Evolutionary conservation across 139 green algal genomes (phyloP).

Genomic region (Auxenochlorella pyrenoidosa): DNA sequence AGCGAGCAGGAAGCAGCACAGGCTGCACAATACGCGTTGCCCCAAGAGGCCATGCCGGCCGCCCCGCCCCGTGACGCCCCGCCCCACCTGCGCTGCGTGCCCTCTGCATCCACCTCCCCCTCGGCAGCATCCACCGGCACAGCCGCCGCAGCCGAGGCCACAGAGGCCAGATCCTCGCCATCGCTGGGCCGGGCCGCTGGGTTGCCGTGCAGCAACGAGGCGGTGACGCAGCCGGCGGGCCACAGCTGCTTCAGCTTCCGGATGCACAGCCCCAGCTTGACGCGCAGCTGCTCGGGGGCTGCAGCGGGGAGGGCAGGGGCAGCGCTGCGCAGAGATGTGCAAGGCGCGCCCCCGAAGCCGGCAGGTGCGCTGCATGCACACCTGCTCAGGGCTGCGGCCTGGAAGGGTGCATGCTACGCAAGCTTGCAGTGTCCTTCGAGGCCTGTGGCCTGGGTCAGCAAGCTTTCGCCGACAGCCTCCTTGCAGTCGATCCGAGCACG

Average conservation of each 20-base stretch:
- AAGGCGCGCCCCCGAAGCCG: background rate
- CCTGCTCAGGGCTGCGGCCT: too few species aligned
- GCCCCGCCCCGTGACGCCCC: too few species aligned
- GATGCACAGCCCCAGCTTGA: conserved; percentile 66
- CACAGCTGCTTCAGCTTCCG: conserved; percentile 73
- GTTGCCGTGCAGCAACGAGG: conserved; percentile 49
- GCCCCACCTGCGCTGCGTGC: conserved; percentile 12
- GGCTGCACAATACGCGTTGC: too few species aligned
- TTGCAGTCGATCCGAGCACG: too few species aligned
- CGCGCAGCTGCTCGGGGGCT: conserved; percentile 43
- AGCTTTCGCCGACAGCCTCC: too few species aligned
- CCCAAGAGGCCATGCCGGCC: too few species aligned
- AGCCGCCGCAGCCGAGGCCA: conserved; percentile 15
- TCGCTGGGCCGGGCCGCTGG: conserved; percentile 43
- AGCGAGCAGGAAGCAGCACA: too few species aligned
- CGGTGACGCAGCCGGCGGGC: conserved; percentile 54
- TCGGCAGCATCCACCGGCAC: background rate
- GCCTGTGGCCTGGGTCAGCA: background rate
- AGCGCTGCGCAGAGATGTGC: background rate
- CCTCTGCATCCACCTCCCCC: background rate
- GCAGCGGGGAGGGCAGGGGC: background rate
- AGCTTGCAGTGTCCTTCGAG: too few species aligned
- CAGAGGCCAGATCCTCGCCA: conserved; percentile 11
- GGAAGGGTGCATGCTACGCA: too few species aligned
- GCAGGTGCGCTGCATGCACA: background rate